Evolutionary conservation across 352 stramenopile species (phyloP), one percentile per base, ranked within the genome.

Genomic region (Phytopythium ostracodes): DNA sequence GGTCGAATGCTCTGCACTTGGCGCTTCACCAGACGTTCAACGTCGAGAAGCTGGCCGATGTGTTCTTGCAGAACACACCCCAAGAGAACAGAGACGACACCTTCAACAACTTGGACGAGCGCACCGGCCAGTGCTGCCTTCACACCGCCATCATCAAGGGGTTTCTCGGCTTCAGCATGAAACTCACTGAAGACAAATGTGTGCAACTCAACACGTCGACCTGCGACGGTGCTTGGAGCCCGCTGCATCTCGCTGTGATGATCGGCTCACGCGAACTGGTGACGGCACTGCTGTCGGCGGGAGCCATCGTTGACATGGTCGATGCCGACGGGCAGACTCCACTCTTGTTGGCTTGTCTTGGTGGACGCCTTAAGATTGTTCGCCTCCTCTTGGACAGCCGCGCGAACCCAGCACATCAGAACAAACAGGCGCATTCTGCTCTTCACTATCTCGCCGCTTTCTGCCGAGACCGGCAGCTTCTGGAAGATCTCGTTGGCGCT

Each of bases 361-460:
- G 76, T 20, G 77, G 70, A 0, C 67, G 79, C n/a, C 59, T 89
- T 15, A 66, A 77, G 18, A 66, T 88, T 6, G 76, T 88, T 4
- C 71, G 71, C 0, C 44, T 81, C 2, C 67, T 92, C 1, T 57
- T 92, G 12, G 56, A 66, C 7, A 67, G 65, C 14, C 77, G 76
- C 0, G 77, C 83, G 4, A 89, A 91, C 42, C 70, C 79, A 0
- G 72, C 73, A 3, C 81, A 89, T 40, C 83, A 89, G 50, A 92
- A 89, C 64, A 83, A 83, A 20, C 79, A 91, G 60, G 77, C 76
- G 4, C 75, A 89, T 54, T 80, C 74, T 20, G 68, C 81, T 18
- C 68, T 91, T 15, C 83, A 92, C 42, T 91, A 89, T 29, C 66
- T 91, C 4, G 66, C 79, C 20, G 79, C 79, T 14, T 89, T 88